These are phyloP conservation scores for Paragyromitra xinjiangensis DNA, from an alignment of 495 filamentous ascomycete genomes.

Conservation along the genomic window DNA sequence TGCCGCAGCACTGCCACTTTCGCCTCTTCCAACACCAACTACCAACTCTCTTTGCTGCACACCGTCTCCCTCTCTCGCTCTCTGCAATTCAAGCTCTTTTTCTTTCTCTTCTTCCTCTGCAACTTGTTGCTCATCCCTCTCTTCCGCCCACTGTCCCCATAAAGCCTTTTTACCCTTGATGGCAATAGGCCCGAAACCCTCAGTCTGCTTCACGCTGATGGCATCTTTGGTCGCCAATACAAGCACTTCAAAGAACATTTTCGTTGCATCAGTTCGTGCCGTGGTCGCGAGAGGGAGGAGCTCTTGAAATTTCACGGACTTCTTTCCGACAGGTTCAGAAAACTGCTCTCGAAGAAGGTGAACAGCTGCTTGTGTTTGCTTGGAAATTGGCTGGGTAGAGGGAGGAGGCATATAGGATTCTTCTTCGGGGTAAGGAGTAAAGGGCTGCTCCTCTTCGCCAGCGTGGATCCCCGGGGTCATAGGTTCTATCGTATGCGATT, in stretches of 20 bases:
- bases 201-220: slow-evolving; percentile 93
- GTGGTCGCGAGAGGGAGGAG: slow-evolving; percentile 82
- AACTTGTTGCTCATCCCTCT: slow-evolving; percentile 71
- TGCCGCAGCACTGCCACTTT: slow-evolving; percentile 40
- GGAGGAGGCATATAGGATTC: slow-evolving; percentile 43
- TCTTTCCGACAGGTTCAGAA: slow-evolving; percentile 60
- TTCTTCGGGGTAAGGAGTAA: slow-evolving; percentile 43
- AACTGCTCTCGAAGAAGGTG: slow-evolving; percentile 92
- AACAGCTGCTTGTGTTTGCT: slow-evolving; percentile 93
- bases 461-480: slow-evolving; percentile 30
- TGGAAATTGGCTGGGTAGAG: slow-evolving; percentile 61
- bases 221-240: slow-evolving; percentile 98
- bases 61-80: slow-evolving; percentile 38
- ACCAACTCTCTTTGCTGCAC: slow-evolving; percentile 50
- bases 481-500: slow-evolving; percentile 32
- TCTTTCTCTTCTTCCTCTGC: slow-evolving; percentile 59
- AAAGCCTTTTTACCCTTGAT: slow-evolving; percentile 88
- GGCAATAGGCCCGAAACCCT: slow-evolving; percentile 68
- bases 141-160: slow-evolving; percentile 96
- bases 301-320: slow-evolving; percentile 85
- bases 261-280: slow-evolving; percentile 86
- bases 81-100: slow-evolving; percentile 52
- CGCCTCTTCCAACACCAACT: slow-evolving; percentile 46
- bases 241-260: slow-evolving; percentile 98
- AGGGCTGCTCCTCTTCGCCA: slow-evolving; percentile 33